Evolutionary conservation across 192 early-diverging fungal genomes (phyloP), one percentile per base, ranked within the genome.

Genomic region (Gonapodya sp.): DNA sequence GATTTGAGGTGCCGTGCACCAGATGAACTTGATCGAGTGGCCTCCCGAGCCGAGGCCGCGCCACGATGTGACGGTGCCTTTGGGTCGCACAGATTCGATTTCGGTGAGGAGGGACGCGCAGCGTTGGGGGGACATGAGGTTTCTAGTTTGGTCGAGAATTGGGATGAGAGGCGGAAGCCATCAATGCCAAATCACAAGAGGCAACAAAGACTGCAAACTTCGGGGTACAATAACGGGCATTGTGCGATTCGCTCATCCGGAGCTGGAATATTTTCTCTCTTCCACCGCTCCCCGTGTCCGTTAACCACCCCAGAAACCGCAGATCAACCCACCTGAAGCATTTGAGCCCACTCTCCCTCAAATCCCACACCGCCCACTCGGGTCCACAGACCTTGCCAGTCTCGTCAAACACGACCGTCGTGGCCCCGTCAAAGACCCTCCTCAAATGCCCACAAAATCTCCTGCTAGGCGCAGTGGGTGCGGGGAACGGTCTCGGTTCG

Each of bases 1-100:
- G 31, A 77, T 77, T 34, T 77, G 75, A 18, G 16, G 18, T 34
- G 8, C 75, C 2, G 75, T 77, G 30, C 18, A 34, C 75, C 75
- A 77, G 8, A 77, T 18, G 31, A 77, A 77, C 75, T 77, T 77
- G 18, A 32, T 18, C 31, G 75, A 77, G 75, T 18, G 30, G 8
- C 75, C 75, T 2, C 75, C 75, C 18, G 75, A 18, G 34, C 75
- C 75, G 8, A 77, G 14, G 8, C 75, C 75, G 75, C 75, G 75
- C 75, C 75, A 77, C 2, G 75, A 77, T 14, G 75, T 77, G 8
- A 77, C 75, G 2, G 75, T 77, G 30, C 30, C 18, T 14, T 32
- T 18, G 30, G 75, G 75, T 18, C 18, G 75, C 18, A 77, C 30
- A 33, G 75, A 77, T 18, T 32, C 30, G 75, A 77, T 77, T 34